A percentile compares a stretch with the other conserved stretches of the same genome.
These are phyloP conservation scores for Populus simonii DNA, from an alignment of 345 rosid genomes.

Conservation along the genomic window DNA sequence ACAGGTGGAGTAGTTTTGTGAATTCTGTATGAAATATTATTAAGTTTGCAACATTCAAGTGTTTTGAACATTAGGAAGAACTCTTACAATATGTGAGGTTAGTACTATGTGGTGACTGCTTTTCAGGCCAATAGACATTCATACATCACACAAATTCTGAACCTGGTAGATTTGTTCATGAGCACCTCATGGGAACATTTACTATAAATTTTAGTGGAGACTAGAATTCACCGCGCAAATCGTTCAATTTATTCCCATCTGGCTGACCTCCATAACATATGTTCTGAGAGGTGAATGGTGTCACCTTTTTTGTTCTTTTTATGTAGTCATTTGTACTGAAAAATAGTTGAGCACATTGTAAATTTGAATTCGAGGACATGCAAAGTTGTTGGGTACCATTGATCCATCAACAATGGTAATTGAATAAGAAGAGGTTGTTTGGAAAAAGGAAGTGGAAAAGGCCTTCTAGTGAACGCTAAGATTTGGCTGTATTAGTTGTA, in stretches of 20 bases:
- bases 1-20: too few relatives aligned
- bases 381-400: neutral
- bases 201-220: neutral
- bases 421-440: too few relatives aligned
- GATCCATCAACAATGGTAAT: neutral
- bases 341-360: too few relatives aligned
- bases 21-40: too few relatives aligned
- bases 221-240: neutral
- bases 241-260: neutral
- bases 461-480: too few relatives aligned
- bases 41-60: neutral
- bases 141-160: neutral
- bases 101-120: neutral
- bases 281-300: neutral
- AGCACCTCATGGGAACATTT: neutral
- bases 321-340: too few relatives aligned
- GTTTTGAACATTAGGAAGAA: neutral
- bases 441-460: too few relatives aligned
- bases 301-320: too few relatives aligned
- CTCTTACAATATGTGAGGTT: neutral
- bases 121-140: neutral
- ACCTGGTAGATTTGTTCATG: neutral
- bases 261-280: conserved; percentile 1
- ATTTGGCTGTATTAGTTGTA: too few relatives aligned
- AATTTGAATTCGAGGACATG: neutral